Conservation (phyloP, 2,329 filamentous ascomycete species). For the Polytolypa hystricis region DNA sequence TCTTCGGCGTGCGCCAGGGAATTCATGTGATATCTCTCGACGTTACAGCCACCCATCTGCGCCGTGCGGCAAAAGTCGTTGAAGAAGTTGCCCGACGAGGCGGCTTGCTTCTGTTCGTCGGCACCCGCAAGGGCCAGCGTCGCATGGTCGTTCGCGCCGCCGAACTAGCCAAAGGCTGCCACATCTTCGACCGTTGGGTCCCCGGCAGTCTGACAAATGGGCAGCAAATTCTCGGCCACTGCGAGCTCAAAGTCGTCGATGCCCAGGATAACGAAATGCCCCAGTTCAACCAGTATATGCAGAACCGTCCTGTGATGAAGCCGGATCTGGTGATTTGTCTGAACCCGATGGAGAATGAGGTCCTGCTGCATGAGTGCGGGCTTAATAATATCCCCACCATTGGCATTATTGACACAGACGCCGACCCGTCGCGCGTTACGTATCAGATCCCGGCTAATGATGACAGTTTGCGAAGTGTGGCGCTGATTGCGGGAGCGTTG, state of each 20-base stretch:
- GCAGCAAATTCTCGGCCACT: constrained; percentile 68
- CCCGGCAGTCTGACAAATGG: constrained; percentile 88
- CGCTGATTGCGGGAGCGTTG: constrained; percentile 73
- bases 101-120: constrained; percentile 82
- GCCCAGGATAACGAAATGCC: constrained; percentile 53
- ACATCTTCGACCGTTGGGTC: constrained; percentile 87
- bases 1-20: constrained; percentile 77
- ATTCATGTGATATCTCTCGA: constrained; percentile 93
- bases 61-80: constrained; percentile 87
- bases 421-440: constrained; percentile 84
- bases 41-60: constrained; percentile 73
- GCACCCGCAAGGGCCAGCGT: constrained; percentile 72
- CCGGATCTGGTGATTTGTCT: constrained; percentile 88
- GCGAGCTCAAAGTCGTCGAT: constrained; percentile 64
- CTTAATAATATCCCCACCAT: constrained; percentile 84
- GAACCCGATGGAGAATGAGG: constrained; percentile 87
- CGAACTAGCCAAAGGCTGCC: constrained; percentile 64
- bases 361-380: constrained; percentile 82
- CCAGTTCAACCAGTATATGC: constrained; percentile 56
- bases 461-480: constrained; percentile 76
- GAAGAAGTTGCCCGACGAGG: constrained; percentile 73
- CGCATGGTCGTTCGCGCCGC: constrained; percentile 72
- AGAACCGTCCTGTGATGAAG: constrained; percentile 54
- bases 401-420: constrained; percentile 87
- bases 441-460: constrained; percentile 96